Conservation (phyloP, 345 rosid species). For the Hypericum perforatum region DNA sequence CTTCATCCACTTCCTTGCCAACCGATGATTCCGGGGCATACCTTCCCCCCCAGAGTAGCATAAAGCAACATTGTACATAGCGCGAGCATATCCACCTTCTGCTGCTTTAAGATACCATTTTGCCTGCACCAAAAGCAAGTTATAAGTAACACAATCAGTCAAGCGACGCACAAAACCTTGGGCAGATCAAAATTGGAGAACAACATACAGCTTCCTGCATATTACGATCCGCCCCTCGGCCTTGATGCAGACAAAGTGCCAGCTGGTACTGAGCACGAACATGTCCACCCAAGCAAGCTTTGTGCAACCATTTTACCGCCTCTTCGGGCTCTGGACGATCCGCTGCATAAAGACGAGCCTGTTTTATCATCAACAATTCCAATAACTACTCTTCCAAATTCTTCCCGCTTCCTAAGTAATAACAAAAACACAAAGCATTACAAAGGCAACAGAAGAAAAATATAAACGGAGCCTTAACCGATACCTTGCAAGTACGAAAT, state of each 20-base stretch:
- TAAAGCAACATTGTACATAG: conserved; percentile 76
- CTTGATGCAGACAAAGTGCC: conserved; percentile 74
- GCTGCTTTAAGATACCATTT: conserved; percentile 82
- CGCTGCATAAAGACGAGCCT: conserved; percentile 29
- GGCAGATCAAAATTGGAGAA: neutral
- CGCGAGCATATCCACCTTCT: conserved; percentile 71
- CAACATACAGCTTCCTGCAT: conserved; percentile 55
- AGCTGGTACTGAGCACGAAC: conserved; percentile 78
- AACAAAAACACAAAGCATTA: neutral
- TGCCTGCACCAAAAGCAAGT: conserved; percentile 32
- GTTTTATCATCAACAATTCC: neutral
- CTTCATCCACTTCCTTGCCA: conserved; percentile 86
- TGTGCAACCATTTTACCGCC: conserved; percentile 59
- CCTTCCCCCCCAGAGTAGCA: conserved; percentile 83
- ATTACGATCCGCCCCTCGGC: conserved; percentile 42
- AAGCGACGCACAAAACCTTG: neutral
- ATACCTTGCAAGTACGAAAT: conserved; percentile 15
- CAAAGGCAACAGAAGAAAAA: neutral
- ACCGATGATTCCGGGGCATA: conserved; percentile 36
- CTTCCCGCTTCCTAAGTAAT: too few species aligned
- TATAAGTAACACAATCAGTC: neutral
- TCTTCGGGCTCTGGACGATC: conserved; percentile 47
- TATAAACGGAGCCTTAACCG: too few species aligned
- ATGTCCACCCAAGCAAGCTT: conserved; percentile 55
- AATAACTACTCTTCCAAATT: neutral